Base-by-base conservation (phyloP, 2,329 filamentous ascomycete genomes). In the Exophiala sp. region DNA sequence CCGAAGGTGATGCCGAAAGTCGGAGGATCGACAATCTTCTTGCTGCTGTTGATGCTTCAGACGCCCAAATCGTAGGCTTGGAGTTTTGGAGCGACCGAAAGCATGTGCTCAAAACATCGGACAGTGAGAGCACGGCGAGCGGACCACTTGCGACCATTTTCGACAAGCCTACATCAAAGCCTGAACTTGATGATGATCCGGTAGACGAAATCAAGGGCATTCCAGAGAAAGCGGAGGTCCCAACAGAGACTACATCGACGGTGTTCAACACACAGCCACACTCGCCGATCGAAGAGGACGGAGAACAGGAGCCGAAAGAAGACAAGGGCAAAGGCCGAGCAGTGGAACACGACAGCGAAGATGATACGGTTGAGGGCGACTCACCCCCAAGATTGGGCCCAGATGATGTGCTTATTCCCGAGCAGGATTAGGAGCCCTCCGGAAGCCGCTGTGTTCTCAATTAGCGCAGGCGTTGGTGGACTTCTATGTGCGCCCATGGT, bases 71-170 rank as follows among this genome's bases (percentile, higher is more conserved):
- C 43, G 82, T 82, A 50, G 83, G 78, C 52, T 72, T 95, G 5
- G 88, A 94, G 43, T 94, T 89, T 64, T 95, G 91, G 84, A 90
- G 85, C 63, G 87, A 95, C 63, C 69, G 74, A 46, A 70, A 74
- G 41, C 56, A 61, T 47, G 58, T 59, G 13, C 43, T 62, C 13
- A 53, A 55, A 34, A 58, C 53, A 13, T 49, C 45, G 22, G 59
- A 62, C 41, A 50, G 52, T 16, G 43, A 55, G n/a, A 42, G 14
- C 21, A 35, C 53, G 32, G 40, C 35, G 21, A 58, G 40, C 8
- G 42, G 35, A 53, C 47, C 51, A 23, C 60, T 54, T 23, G 42
- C 55, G 9, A 52, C 50, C 19, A 56, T 58, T 35, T 60, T 57
- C 32, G 52, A 53, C 32, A 46, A 44, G 24, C 42, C 48, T 7